Evolutionary conservation across 1,284 basidiomycete species (phyloP).

Genomic region (Tilletia setariae): DNA sequence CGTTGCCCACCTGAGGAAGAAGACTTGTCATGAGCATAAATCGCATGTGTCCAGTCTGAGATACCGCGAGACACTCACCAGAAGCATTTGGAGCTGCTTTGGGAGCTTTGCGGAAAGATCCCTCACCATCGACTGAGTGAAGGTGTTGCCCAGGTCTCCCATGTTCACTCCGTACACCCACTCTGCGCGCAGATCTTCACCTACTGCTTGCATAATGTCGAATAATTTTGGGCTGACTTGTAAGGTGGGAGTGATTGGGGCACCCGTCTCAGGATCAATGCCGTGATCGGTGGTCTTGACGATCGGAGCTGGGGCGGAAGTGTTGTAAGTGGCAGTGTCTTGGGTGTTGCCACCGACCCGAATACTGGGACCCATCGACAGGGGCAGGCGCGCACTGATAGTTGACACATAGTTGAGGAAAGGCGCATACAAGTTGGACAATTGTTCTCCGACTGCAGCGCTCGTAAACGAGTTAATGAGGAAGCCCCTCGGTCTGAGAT

Average conservation of each 20-base stretch:
- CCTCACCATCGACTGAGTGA: conserved; percentile 24
- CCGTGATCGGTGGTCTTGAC: conserved; percentile 54
- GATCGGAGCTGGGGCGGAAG: conserved; percentile 78
- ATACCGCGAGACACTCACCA: conserved; percentile 55
- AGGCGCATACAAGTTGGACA: conserved; percentile 59
- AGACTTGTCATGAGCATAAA: neutral
- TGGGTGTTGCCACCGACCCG: conserved; percentile 81
- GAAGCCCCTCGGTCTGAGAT: too few species aligned
- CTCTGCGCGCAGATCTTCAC: neutral
- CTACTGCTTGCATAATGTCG: conserved; percentile 14
- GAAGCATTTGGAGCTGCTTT: conserved; percentile 28
- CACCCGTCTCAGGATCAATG: conserved; percentile 11
- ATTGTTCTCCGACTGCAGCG: conserved; percentile 56
- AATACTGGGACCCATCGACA: conserved; percentile 65
- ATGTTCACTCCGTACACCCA: conserved; percentile 28
- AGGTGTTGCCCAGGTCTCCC: conserved; percentile 21
- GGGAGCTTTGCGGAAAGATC: conserved; percentile 11
- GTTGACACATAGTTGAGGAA: conserved; percentile 74
- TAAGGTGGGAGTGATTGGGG: conserved; percentile 22
- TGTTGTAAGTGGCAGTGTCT: conserved; percentile 85
- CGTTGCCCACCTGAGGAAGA: conserved; percentile 64
- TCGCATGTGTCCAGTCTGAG: neutral
- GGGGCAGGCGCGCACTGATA: conserved; percentile 55
- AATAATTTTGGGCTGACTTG: conserved; percentile 20
- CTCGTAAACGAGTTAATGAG: conserved; percentile 18